phyloP scores from a whole-genome alignment of 1,139 yeast genomes.

The Protomyces gravidus region DNA sequence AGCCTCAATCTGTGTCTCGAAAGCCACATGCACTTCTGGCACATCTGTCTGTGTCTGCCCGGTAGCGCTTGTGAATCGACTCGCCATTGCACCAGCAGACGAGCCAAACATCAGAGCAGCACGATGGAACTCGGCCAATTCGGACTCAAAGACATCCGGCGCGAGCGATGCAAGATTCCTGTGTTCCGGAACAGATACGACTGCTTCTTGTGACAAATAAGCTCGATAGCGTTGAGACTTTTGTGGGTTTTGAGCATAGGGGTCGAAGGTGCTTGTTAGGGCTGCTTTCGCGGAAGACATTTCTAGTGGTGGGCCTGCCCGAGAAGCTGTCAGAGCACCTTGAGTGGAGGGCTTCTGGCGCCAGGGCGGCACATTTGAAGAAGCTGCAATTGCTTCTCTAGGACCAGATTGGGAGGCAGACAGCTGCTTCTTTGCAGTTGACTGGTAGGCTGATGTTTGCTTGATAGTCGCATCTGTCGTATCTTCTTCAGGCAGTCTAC shows the following conservation, averaged over 20 bases:
- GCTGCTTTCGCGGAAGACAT: conserved; percentile 34
- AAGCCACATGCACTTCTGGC: background rate
- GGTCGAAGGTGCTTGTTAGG: conserved; percentile 33
- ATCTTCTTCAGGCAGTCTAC: no score
- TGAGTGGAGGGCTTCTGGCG: background rate
- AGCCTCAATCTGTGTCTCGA: conserved; percentile 33
- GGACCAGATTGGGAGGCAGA: background rate
- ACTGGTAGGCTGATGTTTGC: background rate
- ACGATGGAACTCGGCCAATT: conserved; percentile 37
- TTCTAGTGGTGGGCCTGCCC: conserved; percentile 31
- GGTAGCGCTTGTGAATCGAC: conserved; percentile 35
- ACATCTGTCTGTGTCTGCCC: background rate
- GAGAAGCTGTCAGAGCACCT: background rate
- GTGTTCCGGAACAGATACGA: conserved; percentile 17
- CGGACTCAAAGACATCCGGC: conserved; percentile 34
- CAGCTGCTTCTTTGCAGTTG: background rate
- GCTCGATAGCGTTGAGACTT: conserved; percentile 34
- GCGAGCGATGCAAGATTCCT: conserved; percentile 27
- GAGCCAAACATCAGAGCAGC: conserved; percentile 39
- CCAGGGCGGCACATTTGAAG: conserved; percentile 10
- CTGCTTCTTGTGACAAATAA: conserved; percentile 34
- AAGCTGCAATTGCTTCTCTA: background rate
- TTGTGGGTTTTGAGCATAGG: conserved; percentile 34
- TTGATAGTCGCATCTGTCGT: no score
- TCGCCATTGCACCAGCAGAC: conserved; percentile 37